Percentiles rank a stretch among this genome's conserved stretches.
Evolutionary conservation across 2,329 filamentous ascomycete species (phyloP).

Genomic region (Rutstroemia sp.): DNA sequence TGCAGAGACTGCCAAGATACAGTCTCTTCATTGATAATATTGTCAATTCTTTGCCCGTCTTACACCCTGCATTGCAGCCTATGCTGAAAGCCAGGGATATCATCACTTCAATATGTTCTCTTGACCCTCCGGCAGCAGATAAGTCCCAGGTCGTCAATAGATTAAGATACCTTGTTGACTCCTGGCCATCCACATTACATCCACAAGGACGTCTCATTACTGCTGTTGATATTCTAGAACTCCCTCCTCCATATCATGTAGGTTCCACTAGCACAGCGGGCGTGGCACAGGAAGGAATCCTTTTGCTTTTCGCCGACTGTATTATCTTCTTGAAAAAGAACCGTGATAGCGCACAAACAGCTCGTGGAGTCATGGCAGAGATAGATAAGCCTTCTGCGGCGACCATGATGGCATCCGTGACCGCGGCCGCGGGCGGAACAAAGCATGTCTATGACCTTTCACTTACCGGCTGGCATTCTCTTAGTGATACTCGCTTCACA

Average conservation of each 20-base stretch:
- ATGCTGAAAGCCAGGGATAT: slow-evolving; percentile 88
- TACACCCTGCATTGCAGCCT: slow-evolving; percentile 74
- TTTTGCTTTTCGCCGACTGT: slow-evolving; percentile 79
- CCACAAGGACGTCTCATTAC: slow-evolving; percentile 73
- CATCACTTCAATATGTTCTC: slow-evolving; percentile 91
- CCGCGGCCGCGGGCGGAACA: slow-evolving; percentile 52
- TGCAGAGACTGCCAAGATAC: slow-evolving; percentile 89
- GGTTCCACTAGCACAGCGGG: slow-evolving; percentile 6
- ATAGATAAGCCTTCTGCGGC: slow-evolving; percentile 72
- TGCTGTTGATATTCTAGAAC: slow-evolving; percentile 71
- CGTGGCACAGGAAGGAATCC: slow-evolving; percentile 52
- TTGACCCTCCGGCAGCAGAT: slow-evolving; percentile 66
- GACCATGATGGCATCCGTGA: slow-evolving; percentile 55
- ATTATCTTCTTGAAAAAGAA: slow-evolving; percentile 71
- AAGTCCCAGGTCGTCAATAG: slow-evolving; percentile 68
- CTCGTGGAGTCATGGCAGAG: slow-evolving; percentile 73
- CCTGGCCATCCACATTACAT: slow-evolving; percentile 66
- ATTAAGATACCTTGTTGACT: slow-evolving; percentile 67
- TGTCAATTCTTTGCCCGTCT: slow-evolving; percentile 72
- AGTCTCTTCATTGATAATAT: slow-evolving; percentile 96
- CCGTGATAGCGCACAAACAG: slow-evolving; percentile 53
- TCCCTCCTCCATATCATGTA: slow-evolving; percentile 61
- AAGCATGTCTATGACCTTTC: slow-evolving; percentile 59
- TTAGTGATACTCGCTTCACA: slow-evolving; percentile 66
- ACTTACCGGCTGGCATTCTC: slow-evolving; percentile 65